Conservation (phyloP, 139 green algal species). For the Chlamydomonas applanata region DNA sequence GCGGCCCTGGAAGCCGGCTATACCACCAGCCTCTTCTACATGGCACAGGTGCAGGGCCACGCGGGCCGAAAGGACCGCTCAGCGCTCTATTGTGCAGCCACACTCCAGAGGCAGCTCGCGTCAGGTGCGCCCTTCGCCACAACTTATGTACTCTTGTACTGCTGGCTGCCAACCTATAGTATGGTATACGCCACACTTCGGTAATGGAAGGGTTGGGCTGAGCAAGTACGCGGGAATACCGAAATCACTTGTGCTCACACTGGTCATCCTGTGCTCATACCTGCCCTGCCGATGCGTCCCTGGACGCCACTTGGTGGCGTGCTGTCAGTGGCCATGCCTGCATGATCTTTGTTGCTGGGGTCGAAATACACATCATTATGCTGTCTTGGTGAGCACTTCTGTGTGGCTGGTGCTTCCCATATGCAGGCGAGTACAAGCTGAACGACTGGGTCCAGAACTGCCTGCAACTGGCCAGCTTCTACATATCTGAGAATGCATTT, state of each 20-base stretch:
- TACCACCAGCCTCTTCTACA: conserved; percentile 53
- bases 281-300: too few species aligned
- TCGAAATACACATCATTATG: too few species aligned
- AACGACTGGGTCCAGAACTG: conserved; percentile 61
- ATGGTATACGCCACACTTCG: too few species aligned
- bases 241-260: too few species aligned
- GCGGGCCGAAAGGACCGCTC: conserved; percentile 24
- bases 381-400: not conserved
- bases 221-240: too few species aligned
- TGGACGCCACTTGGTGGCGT: too few species aligned
- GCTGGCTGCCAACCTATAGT: too few species aligned
- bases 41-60: conserved; percentile 43
- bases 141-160: too few species aligned
- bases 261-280: too few species aligned
- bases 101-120: conserved; percentile 46
- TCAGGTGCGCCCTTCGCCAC: conserved; percentile 32
- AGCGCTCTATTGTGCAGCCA: conserved; percentile 52
- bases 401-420: not conserved
- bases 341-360: too few species aligned
- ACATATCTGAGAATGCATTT: conserved; percentile 37
- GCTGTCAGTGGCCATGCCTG: too few species aligned
- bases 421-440: conserved; percentile 35
- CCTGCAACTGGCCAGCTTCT: conserved; percentile 49
- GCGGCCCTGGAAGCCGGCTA: conserved; percentile 33
- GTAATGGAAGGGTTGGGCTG: too few species aligned